Base-by-base conservation (phyloP, 345 rosid species). In the Rubroshorea leprosula region DNA sequence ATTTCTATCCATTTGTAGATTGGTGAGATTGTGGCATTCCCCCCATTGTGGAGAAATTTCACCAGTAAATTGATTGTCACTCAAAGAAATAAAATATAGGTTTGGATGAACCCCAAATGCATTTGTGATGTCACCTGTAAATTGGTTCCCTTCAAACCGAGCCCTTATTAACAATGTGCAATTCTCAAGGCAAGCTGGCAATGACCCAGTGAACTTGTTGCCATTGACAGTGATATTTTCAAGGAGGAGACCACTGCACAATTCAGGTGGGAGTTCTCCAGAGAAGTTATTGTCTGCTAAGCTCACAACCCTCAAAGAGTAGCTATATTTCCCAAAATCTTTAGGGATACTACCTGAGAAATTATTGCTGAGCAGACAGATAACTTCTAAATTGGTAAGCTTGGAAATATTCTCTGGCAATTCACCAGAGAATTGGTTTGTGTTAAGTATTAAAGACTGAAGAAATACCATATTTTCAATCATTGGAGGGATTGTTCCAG, bases 1-100 rank as follows among this genome's bases (percentile, higher is more conserved):
- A 54, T 83, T 86, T 57, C 71, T 58, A 12, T 75, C 83, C 62
- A 83, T 68, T 68, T 68, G 68, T 61, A 86, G 68, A 63, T 65
- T 77, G 16, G 80, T 67, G 65, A 86, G 82, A 55, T 69, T 80
- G 17, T 20, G 38, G 63, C 89, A 86, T 51, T 79, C 74, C 18
- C 93, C 93, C 93, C 93, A 86, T 14, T 23, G 29, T 10, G 75
- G 61, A 0, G 87, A 86, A 44, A 86, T 70, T 61, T 67, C 58
- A 27, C 94, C 94, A 21, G 53, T 56, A 27, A 86, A 74, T 45
- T 54, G 79, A 62, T 86, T 86, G 48, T 60, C 58, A 23, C 74
- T 77, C 15, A 83, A 72, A 56, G 62, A 16, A 24, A 80, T 23
- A 63, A 62, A 83, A 41, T 9, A 49, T n/a, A 86, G 83, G 14